Base-by-base conservation (phyloP, 2,329 filamentous ascomycete species). In the Cordyceps pruinosa region DNA sequence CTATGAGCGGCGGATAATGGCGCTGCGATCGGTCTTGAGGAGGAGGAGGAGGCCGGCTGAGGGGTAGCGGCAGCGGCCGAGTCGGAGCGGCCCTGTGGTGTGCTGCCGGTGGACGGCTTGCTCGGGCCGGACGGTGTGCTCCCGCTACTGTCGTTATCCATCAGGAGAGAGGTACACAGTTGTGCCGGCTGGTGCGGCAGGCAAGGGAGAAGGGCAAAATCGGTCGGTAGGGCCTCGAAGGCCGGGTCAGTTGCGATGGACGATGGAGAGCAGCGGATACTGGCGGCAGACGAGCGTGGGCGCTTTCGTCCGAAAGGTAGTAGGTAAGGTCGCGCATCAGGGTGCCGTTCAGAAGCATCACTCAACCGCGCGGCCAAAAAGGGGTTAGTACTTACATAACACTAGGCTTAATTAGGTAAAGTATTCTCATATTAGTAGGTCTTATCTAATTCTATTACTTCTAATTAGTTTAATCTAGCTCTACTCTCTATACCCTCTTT, bases 111-210 rank as follows among this genome's bases (percentile, higher is more conserved):
- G 59, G 69, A 72, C 51, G 65, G 62, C 46, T 67, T 68, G 57
- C 64, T 71, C 45, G 60, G 63, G 19, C 61, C 66, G 32, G 61
- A 66, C 41, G 65, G 68, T 52, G 66, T 68, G 34, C 66, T 63
- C 44, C 64, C 64, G 57, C 64, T 62, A 57, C 57, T 63, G 49
- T 72, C 69, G 35, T 67, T 63, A 21, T 72, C 69, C 70, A 72
- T 72, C 23, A 59, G 49, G 51, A 25, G 26, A n/a, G 28, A 34
- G 26, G 25, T 7, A 35, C 15, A 17, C 23, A 17, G 17, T 25
- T 44, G 26, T 42, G 50, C 39, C 50, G 50, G 21, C 50, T 13
- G 26, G 15, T 15, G 39, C 50, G 39, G 41, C 50, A 25, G 30
- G 26, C 21, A 34, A 53, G 26, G 19, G 41, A 45, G 28, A 35